phyloP scores from a whole-genome alignment of 495 filamentous ascomycete genomes.

The Pyrenopolyporus hunteri region DNA sequence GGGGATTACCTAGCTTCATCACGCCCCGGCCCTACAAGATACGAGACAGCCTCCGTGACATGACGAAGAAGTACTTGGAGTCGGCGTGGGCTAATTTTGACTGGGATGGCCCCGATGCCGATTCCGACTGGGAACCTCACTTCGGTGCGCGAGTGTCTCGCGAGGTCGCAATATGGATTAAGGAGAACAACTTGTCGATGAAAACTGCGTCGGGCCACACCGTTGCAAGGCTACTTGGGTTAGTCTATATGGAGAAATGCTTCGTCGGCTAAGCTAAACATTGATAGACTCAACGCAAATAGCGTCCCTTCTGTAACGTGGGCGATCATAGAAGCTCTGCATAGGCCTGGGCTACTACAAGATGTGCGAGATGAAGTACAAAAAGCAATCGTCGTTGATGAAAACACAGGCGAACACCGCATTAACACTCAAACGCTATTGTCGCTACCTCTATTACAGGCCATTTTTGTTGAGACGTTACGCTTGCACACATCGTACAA shows the following conservation, averaged over 20 bases:
- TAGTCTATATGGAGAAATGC: neutral
- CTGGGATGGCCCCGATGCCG: slow-evolving; percentile 21
- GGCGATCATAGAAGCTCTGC: slow-evolving; percentile 38
- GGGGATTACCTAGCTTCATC: slow-evolving; percentile 56
- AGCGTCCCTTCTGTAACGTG: slow-evolving; percentile 40
- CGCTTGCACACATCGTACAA: slow-evolving; percentile 45
- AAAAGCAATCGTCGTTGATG: slow-evolving; percentile 12
- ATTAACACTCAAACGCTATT: slow-evolving; percentile 37
- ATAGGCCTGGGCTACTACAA: slow-evolving; percentile 33
- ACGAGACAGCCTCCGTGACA: slow-evolving; percentile 13
- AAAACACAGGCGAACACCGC: neutral
- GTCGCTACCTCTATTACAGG: slow-evolving; percentile 46
- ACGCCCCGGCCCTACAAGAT: slow-evolving; percentile 57
- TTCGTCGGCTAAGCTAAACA: neutral
- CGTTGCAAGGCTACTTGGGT: slow-evolving; percentile 6
- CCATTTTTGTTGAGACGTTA: slow-evolving; percentile 47
- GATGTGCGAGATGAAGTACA: slow-evolving; percentile 32
- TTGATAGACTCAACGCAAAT: slow-evolving; percentile 37
- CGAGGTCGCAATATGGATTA: slow-evolving; percentile 30
- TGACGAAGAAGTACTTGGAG: slow-evolving; percentile 1
- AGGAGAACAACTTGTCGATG: slow-evolving; percentile 23
- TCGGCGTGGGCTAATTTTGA: slow-evolving; percentile 16
- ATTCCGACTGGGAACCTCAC: slow-evolving; percentile 39
- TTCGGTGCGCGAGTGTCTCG: slow-evolving; percentile 37
- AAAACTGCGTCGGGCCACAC: slow-evolving; percentile 7